Conservation (phyloP, 2,329 filamentous ascomycete species). For the Sclerotinia glacialis region DNA sequence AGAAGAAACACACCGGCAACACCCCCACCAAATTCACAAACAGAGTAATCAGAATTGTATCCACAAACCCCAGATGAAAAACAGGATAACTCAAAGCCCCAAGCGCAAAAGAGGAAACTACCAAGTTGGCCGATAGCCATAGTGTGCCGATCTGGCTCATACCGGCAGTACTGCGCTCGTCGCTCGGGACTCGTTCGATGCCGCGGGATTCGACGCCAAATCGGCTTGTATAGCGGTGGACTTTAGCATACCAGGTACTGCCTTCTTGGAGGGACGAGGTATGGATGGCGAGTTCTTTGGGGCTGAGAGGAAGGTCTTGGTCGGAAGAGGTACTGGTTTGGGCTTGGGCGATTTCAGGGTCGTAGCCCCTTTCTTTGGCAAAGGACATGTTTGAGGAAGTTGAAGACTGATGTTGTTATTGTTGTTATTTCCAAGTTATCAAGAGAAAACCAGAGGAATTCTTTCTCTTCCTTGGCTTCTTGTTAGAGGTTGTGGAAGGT, state of each 20-base stretch:
- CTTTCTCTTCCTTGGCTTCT: not conserved
- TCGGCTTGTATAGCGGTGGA: conserved; percentile 62
- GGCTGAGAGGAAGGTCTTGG: not conserved
- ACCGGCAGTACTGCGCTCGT: conserved; percentile 64
- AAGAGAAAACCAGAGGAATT: not conserved
- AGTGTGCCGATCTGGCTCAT: conserved; percentile 66
- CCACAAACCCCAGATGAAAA: conserved; percentile 69
- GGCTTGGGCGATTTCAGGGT: conserved; percentile 19
- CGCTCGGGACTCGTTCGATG: conserved; percentile 69
- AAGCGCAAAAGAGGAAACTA: conserved; percentile 72
- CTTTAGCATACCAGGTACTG: conserved; percentile 52
- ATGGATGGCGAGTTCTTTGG: conserved; percentile 43
- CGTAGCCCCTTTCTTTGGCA: conserved; percentile 1
- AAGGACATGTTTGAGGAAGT: not conserved
- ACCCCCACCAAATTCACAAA: conserved; percentile 76
- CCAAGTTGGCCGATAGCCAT: conserved; percentile 79
- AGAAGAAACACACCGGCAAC: conserved; percentile 72
- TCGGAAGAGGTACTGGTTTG: conserved; percentile 4
- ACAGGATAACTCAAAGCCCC: conserved; percentile 67
- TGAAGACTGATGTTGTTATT: not conserved
- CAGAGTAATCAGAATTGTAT: conserved; percentile 67
- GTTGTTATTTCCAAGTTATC: not conserved
- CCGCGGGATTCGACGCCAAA: conserved; percentile 71
- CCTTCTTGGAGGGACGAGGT: conserved; percentile 59
- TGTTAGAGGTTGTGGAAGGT: not conserved